These are phyloP conservation scores for Diplodia scrobiculata DNA, from an alignment of 2,329 filamentous ascomycete species.

Conservation along the genomic window DNA sequence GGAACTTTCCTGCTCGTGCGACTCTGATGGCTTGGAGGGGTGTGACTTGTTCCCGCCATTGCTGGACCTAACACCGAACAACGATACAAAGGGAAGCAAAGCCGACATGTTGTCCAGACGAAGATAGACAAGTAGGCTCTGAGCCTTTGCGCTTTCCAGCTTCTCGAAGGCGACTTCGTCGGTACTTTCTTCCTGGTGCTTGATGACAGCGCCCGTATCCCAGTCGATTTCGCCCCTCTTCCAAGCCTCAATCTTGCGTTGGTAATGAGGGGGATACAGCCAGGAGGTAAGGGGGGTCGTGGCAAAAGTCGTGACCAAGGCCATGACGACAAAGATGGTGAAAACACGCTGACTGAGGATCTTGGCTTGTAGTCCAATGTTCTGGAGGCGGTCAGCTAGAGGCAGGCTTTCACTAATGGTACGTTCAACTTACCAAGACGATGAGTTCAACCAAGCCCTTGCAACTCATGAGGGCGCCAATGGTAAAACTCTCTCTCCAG, in stretches of 20 bases:
- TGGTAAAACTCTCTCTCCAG: constrained; percentile 87
- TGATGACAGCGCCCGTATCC: constrained; percentile 63
- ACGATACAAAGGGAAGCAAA: constrained; percentile 76
- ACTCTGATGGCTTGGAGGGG: constrained; percentile 35
- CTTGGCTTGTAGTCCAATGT: constrained; percentile 79
- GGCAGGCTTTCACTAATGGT: neutral
- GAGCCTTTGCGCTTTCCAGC: constrained; percentile 56
- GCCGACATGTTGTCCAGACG: constrained; percentile 82
- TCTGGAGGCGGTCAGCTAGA: constrained; percentile 47
- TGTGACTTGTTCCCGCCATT: constrained; percentile 46
- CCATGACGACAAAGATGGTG: constrained; percentile 95
- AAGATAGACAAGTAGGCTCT: constrained; percentile 74
- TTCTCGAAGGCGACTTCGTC: constrained; percentile 54
- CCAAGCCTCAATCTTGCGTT: constrained; percentile 71
- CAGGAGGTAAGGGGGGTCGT: constrained; percentile 75
- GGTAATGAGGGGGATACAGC: constrained; percentile 77
- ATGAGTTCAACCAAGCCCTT: constrained; percentile 95
- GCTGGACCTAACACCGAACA: constrained; percentile 64
- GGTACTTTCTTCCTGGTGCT: constrained; percentile 35
- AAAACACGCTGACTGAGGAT: constrained; percentile 82
- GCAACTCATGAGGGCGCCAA: constrained; percentile 92
- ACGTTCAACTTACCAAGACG: constrained; percentile 68
- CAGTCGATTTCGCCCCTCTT: constrained; percentile 88
- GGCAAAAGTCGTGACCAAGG: constrained; percentile 78
- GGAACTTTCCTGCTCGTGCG: constrained; percentile 20